A percentile compares a stretch with the other conserved stretches of the same genome.
These are phyloP conservation scores for Penicillium malachiteum DNA, from an alignment of 495 filamentous ascomycete genomes.

Conservation along the genomic window DNA sequence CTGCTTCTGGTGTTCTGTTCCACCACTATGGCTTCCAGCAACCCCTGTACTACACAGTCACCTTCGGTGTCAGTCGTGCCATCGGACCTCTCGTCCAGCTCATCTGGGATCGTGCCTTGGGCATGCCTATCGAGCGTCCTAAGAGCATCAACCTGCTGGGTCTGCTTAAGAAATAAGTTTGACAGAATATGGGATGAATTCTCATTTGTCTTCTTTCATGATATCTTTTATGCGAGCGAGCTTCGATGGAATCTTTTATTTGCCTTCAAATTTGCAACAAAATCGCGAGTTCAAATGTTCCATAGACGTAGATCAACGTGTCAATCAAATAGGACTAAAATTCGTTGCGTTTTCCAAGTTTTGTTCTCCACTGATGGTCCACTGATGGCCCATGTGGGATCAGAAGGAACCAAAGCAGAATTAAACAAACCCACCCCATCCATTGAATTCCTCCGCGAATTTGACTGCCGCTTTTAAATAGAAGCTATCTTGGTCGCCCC, in stretches of 20 bases:
- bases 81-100: constrained; percentile 90
- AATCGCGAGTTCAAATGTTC: too few species aligned
- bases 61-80: constrained; percentile 90
- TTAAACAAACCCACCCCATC: constrained; percentile 65
- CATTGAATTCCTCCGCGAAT: constrained; percentile 74
- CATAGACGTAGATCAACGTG: too few species aligned
- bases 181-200: neutral
- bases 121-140: constrained; percentile 94
- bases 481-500: constrained; percentile 76
- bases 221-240: too few species aligned
- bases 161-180: constrained; percentile 57
- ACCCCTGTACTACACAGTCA: constrained; percentile 96
- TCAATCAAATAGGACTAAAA: too few species aligned
- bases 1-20: constrained; percentile 88
- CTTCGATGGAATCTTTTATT: too few species aligned
- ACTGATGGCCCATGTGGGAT: too few species aligned
- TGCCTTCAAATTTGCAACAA: too few species aligned
- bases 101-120: constrained; percentile 93
- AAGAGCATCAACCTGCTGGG: constrained; percentile 95
- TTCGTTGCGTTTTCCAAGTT: too few species aligned
- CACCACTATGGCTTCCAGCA: constrained; percentile 96
- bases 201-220: neutral
- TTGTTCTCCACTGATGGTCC: too few species aligned
- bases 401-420: neutral
- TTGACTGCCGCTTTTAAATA: constrained; percentile 78